phyloP scores from a whole-genome alignment of 148 eudicot species.

The Arbutus unedo region DNA sequence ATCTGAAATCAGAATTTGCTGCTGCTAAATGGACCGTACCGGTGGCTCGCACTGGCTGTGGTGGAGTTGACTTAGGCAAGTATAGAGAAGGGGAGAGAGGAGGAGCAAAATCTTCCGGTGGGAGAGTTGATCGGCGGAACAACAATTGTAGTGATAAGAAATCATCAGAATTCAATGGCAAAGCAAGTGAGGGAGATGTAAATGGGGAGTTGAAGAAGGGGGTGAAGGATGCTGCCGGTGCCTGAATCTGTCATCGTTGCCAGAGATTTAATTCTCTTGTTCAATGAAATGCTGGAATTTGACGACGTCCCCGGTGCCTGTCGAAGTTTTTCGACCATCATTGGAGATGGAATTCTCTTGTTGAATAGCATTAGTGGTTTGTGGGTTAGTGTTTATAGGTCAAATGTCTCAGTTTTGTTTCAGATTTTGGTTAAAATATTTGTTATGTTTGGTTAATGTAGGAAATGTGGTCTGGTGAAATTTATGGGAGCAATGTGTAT shows the following conservation, averaged over 20 bases:
- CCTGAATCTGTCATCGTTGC: conserved; percentile 2
- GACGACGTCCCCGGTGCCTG: background rate
- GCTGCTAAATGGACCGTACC: conserved; percentile 14
- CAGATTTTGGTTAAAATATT: background rate
- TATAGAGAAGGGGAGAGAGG: conserved; percentile 16
- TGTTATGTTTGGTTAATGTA: background rate
- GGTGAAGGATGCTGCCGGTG: background rate
- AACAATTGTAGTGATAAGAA: conserved; percentile 25
- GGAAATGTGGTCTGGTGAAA: conserved; percentile 4
- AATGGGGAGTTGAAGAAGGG: conserved; percentile 32
- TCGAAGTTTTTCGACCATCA: background rate
- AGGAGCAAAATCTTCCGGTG: background rate
- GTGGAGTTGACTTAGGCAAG: background rate
- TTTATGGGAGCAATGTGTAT: background rate
- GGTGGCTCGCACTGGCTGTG: background rate
- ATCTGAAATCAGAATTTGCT: conserved; percentile 53
- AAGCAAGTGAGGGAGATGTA: conserved; percentile 17
- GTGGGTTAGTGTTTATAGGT: background rate
- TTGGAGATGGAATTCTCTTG: background rate
- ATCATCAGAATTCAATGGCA: conserved; percentile 17
- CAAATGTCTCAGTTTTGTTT: background rate
- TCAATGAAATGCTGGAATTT: background rate
- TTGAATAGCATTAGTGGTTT: background rate
- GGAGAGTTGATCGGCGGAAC: conserved; percentile 14
- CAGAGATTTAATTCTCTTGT: background rate